These are phyloP conservation scores for Pyrenophora tritici-repentis DNA, from an alignment of 2,329 filamentous ascomycete genomes.

Conservation along the genomic window DNA sequence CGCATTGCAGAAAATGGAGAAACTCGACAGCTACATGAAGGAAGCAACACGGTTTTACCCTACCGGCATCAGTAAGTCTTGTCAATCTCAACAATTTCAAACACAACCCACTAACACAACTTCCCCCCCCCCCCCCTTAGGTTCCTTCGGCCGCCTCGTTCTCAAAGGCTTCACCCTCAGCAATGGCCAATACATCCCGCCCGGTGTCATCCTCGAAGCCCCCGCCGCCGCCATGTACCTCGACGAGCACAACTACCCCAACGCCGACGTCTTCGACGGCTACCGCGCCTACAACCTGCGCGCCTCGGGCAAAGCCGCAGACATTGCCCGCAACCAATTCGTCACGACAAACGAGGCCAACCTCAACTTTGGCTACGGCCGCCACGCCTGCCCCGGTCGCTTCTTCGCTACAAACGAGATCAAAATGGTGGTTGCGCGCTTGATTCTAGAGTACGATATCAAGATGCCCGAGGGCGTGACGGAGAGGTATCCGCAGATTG, in stretches of 20 bases:
- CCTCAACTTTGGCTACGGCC: constrained; percentile 38
- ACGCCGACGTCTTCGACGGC: constrained; percentile 37
- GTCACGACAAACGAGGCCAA: constrained; percentile 34
- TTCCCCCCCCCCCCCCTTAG: constrained; percentile 7
- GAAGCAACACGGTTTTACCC: constrained; percentile 38
- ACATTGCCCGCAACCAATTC: constrained; percentile 40
- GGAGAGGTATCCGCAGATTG: constrained; percentile 23
- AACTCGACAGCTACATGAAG: constrained; percentile 47
- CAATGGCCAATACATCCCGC: constrained; percentile 56
- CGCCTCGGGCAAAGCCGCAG: constrained; percentile 21
- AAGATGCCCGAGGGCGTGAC: constrained; percentile 24
- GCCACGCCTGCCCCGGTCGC: constrained; percentile 41
- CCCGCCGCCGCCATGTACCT: constrained; percentile 34
- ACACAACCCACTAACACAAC: background rate
- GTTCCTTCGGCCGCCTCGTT: constrained; percentile 58
- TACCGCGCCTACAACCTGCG: constrained; percentile 40
- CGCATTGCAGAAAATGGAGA: constrained; percentile 42
- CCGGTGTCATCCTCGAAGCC: constrained; percentile 42
- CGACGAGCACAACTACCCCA: constrained; percentile 30
- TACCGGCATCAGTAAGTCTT: constrained; percentile 25
- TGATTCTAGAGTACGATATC: constrained; percentile 38
- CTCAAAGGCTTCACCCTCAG: constrained; percentile 58
- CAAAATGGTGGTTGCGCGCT: constrained; percentile 39
- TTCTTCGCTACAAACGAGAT: constrained; percentile 44
- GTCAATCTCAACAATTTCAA: background rate